A percentile compares a stretch with the other conserved stretches of the same genome.
phyloP scores from a whole-genome alignment of 139 green algal species.

The Haematococcus lacustris region DNA sequence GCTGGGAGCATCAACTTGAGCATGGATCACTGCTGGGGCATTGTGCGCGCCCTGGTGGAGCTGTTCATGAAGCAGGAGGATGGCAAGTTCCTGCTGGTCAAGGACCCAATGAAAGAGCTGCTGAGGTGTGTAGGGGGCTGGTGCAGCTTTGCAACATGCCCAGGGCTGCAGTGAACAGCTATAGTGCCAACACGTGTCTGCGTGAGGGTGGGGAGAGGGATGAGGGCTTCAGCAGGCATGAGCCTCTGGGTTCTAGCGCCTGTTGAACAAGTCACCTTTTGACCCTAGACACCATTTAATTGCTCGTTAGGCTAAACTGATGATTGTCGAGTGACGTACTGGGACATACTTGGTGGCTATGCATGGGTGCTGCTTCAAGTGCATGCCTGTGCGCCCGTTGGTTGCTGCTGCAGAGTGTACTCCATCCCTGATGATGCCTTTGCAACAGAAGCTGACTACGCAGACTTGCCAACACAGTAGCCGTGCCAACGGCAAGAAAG shows the following conservation, averaged over 20 bases:
- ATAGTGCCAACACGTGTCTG: background rate
- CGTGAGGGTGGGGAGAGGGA: background rate
- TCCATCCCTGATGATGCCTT: conserved; percentile 18
- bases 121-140: conserved; percentile 31
- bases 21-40: conserved; percentile 95
- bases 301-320: background rate
- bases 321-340: background rate
- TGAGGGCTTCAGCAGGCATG: background rate
- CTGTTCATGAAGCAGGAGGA: conserved; percentile 73
- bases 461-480: no score
- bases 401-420: conserved; percentile 7
- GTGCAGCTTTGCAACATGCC: background rate
- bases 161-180: background rate
- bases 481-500: no score
- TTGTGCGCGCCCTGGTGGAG: conserved; percentile 82
- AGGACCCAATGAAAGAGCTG: conserved; percentile 92
- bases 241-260: background rate
- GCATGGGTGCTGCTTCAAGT: no score
- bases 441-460: conserved; percentile 9
- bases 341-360: background rate
- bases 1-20: conserved; percentile 89
- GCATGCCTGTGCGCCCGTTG: background rate
- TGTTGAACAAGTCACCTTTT: background rate
- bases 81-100: conserved; percentile 82
- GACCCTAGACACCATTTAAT: background rate